Base-by-base conservation (phyloP, 108 stramenopile species). In the Halocafeteria seosinensis region DNA sequence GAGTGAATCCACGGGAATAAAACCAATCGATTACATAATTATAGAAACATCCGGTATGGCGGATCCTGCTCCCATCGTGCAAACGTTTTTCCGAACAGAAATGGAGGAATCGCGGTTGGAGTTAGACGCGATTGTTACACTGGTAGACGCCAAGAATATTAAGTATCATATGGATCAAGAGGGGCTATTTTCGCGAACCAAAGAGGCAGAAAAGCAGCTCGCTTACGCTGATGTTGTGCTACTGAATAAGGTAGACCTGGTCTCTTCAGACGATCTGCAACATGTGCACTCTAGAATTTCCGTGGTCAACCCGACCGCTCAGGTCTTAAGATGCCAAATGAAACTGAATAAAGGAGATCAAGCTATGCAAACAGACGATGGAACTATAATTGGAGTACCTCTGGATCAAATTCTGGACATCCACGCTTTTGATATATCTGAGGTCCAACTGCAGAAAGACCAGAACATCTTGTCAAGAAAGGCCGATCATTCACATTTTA, bases 11-110 rank as follows among this genome's bases (percentile, higher is more conserved):
- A n/a, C n/a, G n/a, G n/a, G 61, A 75, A 87, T 27, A 74, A 74
- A 6, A 42, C 69, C 37, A n/a, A 87, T 98, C 66, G 85, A 98
- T 66, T 87, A 79, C 11, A 73, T 98, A 66, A 80, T 98, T 50
- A 88, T 98, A 50, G 93, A 98, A 67, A 95, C 93, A 11, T 92
- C 92, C 0, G 95, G 95, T n/a, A 67, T 97, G 11, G 91, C 92
- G 1, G 90, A 95, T 72, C 89, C 90, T 3, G 82, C 83, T 0
- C 88, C 90, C n/a, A 88, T 98, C 12, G 79, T 83, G 34, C 90
- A 91, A 52, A 91, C 92, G 9, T 92, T 97, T 62, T 94, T 92
- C 67, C 73, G 89, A n/a, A 90, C 93, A 70, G 87, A 91, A 33
- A 84, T 83, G 6, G 64, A 88, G 42, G 59, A 69, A 23, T 66